These are phyloP conservation scores for Cercospora sp. DNA, from an alignment of 2,329 filamentous ascomycete species.

Conservation along the genomic window DNA sequence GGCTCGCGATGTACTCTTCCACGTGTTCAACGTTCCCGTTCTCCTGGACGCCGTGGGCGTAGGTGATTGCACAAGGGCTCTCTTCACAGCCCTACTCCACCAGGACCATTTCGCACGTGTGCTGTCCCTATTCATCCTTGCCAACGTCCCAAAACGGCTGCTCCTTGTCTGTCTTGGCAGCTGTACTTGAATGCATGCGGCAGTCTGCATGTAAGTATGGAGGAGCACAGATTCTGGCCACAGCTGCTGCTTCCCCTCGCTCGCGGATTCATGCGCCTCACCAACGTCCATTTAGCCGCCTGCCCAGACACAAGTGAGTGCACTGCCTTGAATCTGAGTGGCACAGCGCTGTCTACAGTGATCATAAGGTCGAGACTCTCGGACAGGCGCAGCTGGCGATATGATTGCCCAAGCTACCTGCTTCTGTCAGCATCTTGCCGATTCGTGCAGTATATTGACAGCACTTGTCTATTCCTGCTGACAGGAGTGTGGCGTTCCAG, in stretches of 20 bases:
- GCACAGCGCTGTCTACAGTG: neutral
- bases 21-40: neutral
- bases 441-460: neutral
- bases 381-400: neutral
- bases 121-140: neutral
- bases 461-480: neutral
- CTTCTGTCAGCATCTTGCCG: neutral
- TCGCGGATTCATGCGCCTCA: neutral
- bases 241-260: neutral
- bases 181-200: neutral
- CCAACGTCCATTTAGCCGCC: neutral
- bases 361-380: neutral
- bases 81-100: neutral
- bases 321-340: neutral
- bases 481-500: neutral
- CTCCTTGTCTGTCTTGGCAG: neutral
- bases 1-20: neutral
- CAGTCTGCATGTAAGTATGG: neutral
- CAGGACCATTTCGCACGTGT: neutral
- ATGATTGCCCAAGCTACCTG: neutral
- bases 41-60: neutral
- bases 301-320: neutral
- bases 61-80: neutral
- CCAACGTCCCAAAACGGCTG: neutral
- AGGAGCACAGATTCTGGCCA: neutral